These are phyloP conservation scores for Endoconidiophora laricicola DNA, from an alignment of 2,329 filamentous ascomycete species.

Conservation along the genomic window DNA sequence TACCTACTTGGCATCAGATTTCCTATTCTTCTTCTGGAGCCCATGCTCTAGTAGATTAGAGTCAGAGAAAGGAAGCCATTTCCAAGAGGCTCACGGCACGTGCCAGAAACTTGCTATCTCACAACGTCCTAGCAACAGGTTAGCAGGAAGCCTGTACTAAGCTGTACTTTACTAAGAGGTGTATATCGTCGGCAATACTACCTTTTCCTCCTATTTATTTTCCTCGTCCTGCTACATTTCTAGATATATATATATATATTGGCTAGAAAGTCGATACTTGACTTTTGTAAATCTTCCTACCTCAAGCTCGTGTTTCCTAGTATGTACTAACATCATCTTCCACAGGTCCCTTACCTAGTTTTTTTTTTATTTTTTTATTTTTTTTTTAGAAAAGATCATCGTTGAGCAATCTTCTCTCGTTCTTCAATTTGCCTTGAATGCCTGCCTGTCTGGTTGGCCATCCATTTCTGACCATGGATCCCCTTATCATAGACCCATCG, in stretches of 20 bases:
- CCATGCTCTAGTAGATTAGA: too few species aligned
- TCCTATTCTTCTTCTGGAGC: too few species aligned
- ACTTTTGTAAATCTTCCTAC: too few species aligned
- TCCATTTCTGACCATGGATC: constrained; percentile 3
- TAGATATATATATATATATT: not conserved
- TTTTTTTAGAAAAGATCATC: not conserved
- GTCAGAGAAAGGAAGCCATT: too few species aligned
- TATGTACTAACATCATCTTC: not conserved
- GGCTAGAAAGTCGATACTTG: not conserved
- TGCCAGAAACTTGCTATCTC: too few species aligned
- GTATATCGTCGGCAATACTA: too few species aligned
- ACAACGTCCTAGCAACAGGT: too few species aligned
- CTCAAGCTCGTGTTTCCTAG: not conserved
- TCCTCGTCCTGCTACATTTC: not conserved
- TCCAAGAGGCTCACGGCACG: too few species aligned
- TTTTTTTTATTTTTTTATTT: not conserved
- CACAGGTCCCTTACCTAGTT: not conserved
- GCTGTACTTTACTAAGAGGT: too few species aligned
- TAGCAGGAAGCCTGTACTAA: too few species aligned
- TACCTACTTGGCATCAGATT: too few species aligned
- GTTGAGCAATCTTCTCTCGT: not conserved
- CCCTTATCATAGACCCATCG: constrained; percentile 10
- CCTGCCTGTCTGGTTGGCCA: not conserved
- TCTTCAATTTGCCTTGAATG: not conserved
- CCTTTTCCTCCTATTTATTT: too few species aligned